phyloP scores from a whole-genome alignment of 140 eudicot species.

The Eryngium alpinum region DNA sequence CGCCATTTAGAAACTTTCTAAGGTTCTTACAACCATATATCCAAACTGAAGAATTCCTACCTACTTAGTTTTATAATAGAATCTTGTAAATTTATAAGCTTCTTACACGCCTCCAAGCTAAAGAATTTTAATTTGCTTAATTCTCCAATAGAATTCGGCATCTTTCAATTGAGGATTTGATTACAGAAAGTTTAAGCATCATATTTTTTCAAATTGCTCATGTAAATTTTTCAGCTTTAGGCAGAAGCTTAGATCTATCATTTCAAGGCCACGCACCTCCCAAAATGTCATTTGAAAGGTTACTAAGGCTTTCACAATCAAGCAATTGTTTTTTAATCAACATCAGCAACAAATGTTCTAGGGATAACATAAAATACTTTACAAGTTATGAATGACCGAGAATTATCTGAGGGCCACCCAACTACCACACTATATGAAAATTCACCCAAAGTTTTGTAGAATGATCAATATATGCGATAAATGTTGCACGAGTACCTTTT shows the following conservation, averaged over 20 bases:
- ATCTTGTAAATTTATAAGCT: neutral
- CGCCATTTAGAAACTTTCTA: neutral
- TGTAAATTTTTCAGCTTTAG: too few species aligned
- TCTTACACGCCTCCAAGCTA: neutral
- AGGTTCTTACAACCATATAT: neutral
- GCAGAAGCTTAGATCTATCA: neutral
- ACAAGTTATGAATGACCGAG: constrained; percentile 54
- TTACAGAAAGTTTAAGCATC: too few species aligned
- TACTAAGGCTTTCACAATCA: constrained; percentile 57
- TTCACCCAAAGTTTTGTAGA: constrained; percentile 41
- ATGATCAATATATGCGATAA: constrained; percentile 68
- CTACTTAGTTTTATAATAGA: neutral
- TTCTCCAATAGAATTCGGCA: neutral
- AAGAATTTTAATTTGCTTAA: neutral
- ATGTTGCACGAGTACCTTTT: constrained; percentile 42
- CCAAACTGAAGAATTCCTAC: neutral
- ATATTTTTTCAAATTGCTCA: too few species aligned
- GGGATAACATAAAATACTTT: constrained; percentile 43
- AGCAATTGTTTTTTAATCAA: too few species aligned
- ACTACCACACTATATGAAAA: constrained; percentile 41
- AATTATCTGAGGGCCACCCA: constrained; percentile 49
- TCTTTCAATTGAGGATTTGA: too few species aligned
- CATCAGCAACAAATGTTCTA: constrained; percentile 58
- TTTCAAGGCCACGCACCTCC: constrained; percentile 18
- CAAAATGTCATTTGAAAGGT: constrained; percentile 33